phyloP scores from a whole-genome alignment of 1,284 basidiomycete species.

The Coriolopsis trogii region DNA sequence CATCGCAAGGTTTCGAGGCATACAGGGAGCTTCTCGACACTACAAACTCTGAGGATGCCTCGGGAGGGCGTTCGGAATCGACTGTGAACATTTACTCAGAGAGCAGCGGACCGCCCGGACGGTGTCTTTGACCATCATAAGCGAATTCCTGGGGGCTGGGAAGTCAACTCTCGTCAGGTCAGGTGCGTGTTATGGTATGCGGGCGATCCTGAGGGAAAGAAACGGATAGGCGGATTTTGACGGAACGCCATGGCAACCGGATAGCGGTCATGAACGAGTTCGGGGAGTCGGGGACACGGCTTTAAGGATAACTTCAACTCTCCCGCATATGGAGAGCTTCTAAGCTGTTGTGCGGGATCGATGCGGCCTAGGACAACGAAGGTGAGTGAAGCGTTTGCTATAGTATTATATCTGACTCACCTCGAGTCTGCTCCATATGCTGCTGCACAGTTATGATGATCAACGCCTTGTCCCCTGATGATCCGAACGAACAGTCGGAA shows the following conservation, averaged over 20 bases:
- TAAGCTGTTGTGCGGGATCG: conserved; percentile 7
- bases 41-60: conserved; percentile 7
- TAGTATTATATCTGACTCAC: background rate
- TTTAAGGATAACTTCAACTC: conserved; percentile 42
- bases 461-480: conserved; percentile 71
- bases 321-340: background rate
- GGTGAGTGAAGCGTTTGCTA: conserved; percentile 18
- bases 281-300: conserved; percentile 83
- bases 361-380: conserved; percentile 30
- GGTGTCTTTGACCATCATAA: conserved; percentile 89
- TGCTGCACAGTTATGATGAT: conserved; percentile 66
- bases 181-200: conserved; percentile 24
- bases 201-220: background rate
- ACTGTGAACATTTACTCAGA: conserved; percentile 2
- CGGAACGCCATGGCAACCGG: conserved; percentile 88
- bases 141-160: conserved; percentile 89
- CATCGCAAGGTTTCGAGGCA: background rate
- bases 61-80: conserved; percentile 5
- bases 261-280: conserved; percentile 98
- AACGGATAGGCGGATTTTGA: conserved; percentile 77
- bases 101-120: conserved; percentile 26
- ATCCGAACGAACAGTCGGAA: conserved; percentile 67
- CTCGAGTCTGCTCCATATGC: background rate
- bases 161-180: conserved; percentile 88
- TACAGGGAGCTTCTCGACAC: conserved; percentile 51